Evolutionary conservation across 805 yeast genomes (phyloP).

Genomic region (Soucietia sequanensis): DNA sequence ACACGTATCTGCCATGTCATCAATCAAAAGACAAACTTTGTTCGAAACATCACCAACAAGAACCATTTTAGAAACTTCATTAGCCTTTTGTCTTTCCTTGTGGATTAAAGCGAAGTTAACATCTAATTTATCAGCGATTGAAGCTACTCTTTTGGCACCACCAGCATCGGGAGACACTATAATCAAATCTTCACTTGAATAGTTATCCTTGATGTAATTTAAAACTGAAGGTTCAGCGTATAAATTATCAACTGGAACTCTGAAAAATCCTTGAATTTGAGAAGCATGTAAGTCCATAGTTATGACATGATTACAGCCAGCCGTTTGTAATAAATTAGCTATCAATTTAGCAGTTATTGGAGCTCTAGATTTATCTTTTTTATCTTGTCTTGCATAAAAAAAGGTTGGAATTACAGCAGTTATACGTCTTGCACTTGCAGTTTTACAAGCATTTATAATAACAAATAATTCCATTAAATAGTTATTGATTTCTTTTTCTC

Average conservation of each 20-base stretch:
- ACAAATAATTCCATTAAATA: constrained; percentile 70
- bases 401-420: constrained; percentile 82
- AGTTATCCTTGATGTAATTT: constrained; percentile 64
- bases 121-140: constrained; percentile 75
- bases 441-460: constrained; percentile 79
- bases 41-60: constrained; percentile 80
- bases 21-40: constrained; percentile 74
- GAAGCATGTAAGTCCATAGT: constrained; percentile 90
- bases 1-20: constrained; percentile 90
- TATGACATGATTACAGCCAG: constrained; percentile 84
- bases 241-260: constrained; percentile 78
- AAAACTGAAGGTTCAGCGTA: constrained; percentile 84
- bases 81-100: constrained; percentile 80
- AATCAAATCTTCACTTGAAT: constrained; percentile 60
- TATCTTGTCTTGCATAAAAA: constrained; percentile 87
- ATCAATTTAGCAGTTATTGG: constrained; percentile 83
- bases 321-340: constrained; percentile 79
- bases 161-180: constrained; percentile 88
- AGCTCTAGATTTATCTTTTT: constrained; percentile 82
- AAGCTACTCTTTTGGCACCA: constrained; percentile 89
- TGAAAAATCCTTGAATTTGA: constrained; percentile 83
- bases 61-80: constrained; percentile 82
- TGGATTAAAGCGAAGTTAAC: constrained; percentile 81
- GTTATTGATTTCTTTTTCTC: constrained; percentile 71
- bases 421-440: constrained; percentile 79